These are phyloP conservation scores for Starmerella potacharoeniae DNA, from an alignment of 805 yeast genomes.

Conservation along the genomic window DNA sequence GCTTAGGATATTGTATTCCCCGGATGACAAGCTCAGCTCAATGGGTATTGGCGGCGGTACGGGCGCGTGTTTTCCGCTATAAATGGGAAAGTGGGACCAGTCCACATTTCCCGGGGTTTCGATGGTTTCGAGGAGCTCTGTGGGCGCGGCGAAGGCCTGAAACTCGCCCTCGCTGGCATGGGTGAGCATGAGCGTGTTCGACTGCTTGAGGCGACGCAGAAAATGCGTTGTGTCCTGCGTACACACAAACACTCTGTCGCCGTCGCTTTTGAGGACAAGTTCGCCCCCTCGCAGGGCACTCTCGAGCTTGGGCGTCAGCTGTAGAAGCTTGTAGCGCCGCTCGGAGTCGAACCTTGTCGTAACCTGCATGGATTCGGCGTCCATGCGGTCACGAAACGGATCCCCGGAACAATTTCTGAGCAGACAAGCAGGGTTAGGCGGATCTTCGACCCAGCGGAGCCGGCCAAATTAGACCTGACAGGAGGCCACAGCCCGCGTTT, in stretches of 20 bases:
- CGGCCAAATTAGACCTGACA: too few relatives aligned
- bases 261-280: constrained; percentile 9
- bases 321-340: constrained; percentile 21
- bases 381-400: background rate
- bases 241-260: constrained; percentile 15
- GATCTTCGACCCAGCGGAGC: background rate
- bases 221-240: constrained; percentile 16
- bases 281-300: constrained; percentile 18
- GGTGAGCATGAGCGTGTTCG: constrained; percentile 63
- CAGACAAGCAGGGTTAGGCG: background rate
- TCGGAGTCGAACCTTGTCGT: background rate
- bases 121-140: constrained; percentile 22
- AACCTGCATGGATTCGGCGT: constrained; percentile 1
- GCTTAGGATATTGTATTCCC: constrained; percentile 47
- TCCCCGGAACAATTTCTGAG: background rate
- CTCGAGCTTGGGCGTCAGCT: constrained; percentile 24
- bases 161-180: constrained; percentile 17
- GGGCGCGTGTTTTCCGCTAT: constrained; percentile 1
- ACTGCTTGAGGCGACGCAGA: constrained; percentile 43
- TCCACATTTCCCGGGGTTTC: constrained; percentile 15
- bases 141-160: constrained; percentile 22
- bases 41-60: background rate
- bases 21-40: constrained; percentile 31
- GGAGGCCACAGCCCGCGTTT: too few relatives aligned
- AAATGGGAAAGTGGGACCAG: constrained; percentile 22